Evolutionary conservation across 129 eudicot genomes (phyloP).

Genomic region (Lactuca saligna): DNA sequence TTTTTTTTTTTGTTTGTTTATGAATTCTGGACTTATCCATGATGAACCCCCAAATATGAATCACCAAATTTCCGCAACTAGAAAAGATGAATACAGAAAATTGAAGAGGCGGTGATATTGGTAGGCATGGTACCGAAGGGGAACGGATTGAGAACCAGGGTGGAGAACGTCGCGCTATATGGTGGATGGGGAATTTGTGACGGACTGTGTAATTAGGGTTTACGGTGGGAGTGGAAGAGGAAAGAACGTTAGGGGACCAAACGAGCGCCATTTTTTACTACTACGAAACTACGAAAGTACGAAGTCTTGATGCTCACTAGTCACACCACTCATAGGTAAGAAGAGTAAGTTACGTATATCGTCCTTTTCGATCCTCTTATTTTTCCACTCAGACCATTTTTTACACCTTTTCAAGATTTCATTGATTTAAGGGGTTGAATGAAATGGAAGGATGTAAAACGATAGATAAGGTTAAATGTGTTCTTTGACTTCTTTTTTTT

Average conservation of each 20-base stretch:
- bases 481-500: too few species aligned
- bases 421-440: too few species aligned
- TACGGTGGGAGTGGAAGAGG: constrained; percentile 12
- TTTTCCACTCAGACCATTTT: too few species aligned
- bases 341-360: too few species aligned
- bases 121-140: constrained; percentile 11
- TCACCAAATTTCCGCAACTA: background rate
- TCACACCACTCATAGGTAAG: background rate
- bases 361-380: too few species aligned
- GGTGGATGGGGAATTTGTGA: constrained; percentile 10
- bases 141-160: background rate
- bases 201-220: constrained; percentile 26
- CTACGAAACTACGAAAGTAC: background rate
- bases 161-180: background rate
- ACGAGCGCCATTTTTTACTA: constrained; percentile 26
- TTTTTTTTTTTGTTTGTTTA: background rate
- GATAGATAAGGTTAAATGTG: too few species aligned
- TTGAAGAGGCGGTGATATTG: background rate
- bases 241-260: constrained; percentile 18
- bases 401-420: too few species aligned
- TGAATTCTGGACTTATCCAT: background rate
- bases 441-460: too few species aligned
- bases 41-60: constrained; percentile 14
- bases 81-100: background rate
- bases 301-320: background rate